Percentiles rank a stretch among this genome's conserved stretches.
These are phyloP conservation scores for Tremella fuciformis DNA, from an alignment of 768 basidiomycete genomes.

Conservation along the genomic window DNA sequence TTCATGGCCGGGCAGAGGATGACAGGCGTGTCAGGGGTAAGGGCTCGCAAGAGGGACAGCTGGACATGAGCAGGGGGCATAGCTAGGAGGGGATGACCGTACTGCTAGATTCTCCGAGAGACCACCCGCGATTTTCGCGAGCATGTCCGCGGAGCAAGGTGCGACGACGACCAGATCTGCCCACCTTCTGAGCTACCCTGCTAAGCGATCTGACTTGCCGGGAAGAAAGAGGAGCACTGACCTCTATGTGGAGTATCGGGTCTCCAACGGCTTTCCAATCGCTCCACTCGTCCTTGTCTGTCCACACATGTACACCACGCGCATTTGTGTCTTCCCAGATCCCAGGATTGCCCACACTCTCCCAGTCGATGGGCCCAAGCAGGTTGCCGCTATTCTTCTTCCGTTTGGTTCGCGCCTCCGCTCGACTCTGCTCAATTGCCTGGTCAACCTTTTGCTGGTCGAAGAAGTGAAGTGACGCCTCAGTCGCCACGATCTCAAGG, in stretches of 20 bases:
- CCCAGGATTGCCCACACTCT: too few species aligned
- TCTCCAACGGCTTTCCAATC: slow-evolving; percentile 73
- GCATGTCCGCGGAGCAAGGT: slow-evolving; percentile 94
- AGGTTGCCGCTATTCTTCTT: too few species aligned
- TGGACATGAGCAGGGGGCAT: slow-evolving; percentile 15
- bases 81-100: slow-evolving; percentile 9
- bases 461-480: slow-evolving; percentile 74
- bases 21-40: slow-evolving; percentile 78
- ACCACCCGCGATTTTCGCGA: slow-evolving; percentile 86
- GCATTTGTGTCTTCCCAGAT: neutral
- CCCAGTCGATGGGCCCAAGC: too few species aligned
- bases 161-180: slow-evolving; percentile 92
- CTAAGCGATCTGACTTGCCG: neutral
- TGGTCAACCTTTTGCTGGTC: slow-evolving; percentile 47
- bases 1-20: slow-evolving; percentile 98
- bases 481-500: slow-evolving; percentile 80
- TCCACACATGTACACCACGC: slow-evolving; percentile 67
- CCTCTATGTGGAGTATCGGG: slow-evolving; percentile 93
- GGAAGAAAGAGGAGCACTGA: slow-evolving; percentile 56
- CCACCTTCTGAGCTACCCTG: slow-evolving; percentile 61
- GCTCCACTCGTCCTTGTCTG: slow-evolving; percentile 87
- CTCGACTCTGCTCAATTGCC: slow-evolving; percentile 10
- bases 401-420: too few species aligned
- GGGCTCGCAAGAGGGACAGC: slow-evolving; percentile 71
- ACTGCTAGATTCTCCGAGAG: slow-evolving; percentile 78